Conservation (phyloP, 2,329 filamentous ascomycete species). For the Aspergillus unguis region DNA sequence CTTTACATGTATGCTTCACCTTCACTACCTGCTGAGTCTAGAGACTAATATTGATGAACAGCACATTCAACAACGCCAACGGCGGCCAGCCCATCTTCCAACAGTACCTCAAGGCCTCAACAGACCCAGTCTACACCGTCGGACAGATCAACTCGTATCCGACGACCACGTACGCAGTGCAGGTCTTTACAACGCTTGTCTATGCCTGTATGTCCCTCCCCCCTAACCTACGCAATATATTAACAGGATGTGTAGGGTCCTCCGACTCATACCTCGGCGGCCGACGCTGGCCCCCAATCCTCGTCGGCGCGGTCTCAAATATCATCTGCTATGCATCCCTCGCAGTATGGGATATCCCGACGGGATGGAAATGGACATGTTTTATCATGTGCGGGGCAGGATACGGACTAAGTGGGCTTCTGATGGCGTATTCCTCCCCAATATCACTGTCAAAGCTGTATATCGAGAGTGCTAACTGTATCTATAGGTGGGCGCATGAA, state of each 20-base stretch:
- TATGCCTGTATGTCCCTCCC: constrained; percentile 51
- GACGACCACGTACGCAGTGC: constrained; percentile 56
- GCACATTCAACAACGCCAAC: constrained; percentile 60
- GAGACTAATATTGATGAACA: constrained; percentile 8
- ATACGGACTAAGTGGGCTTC: constrained; percentile 48
- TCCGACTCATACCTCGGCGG: constrained; percentile 61
- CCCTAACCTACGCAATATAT: not conserved
- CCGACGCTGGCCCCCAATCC: constrained; percentile 61
- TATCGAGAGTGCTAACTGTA: not conserved
- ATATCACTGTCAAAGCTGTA: too few species aligned
- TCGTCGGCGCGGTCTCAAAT: constrained; percentile 46
- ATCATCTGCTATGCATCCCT: constrained; percentile 46
- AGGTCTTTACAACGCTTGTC: constrained; percentile 57
- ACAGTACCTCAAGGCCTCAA: constrained; percentile 41
- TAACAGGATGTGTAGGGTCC: constrained; percentile 43
- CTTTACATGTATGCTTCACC: constrained; percentile 51
- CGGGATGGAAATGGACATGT: constrained; percentile 61
- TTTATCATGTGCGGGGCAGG: constrained; percentile 54
- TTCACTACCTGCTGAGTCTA: not conserved
- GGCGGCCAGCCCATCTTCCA: constrained; percentile 56
- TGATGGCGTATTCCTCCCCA: constrained; percentile 45
- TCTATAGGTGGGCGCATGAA: constrained; percentile 52
- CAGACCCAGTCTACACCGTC: constrained; percentile 45
- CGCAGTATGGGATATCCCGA: constrained; percentile 50
- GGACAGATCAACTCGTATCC: constrained; percentile 53